Percentiles rank a stretch among this genome's conserved stretches.
Evolutionary conservation across 257 asterid genomes (phyloP).

Genomic region (Nicotiana knightiana): DNA sequence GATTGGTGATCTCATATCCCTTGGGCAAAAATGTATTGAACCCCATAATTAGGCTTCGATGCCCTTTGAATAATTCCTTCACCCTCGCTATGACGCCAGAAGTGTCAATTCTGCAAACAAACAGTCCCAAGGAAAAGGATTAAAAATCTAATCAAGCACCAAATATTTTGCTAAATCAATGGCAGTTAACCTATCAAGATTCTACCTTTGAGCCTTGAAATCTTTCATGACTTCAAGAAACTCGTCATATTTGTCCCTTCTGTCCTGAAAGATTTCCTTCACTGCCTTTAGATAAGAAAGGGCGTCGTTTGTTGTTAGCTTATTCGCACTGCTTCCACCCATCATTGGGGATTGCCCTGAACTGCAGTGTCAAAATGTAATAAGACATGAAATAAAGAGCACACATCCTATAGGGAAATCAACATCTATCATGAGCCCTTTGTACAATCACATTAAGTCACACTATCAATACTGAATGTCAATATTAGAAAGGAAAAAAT

Average conservation of each 20-base stretch:
- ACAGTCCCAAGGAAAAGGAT: conserved; percentile 15
- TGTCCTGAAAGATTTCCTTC: conserved; percentile 69
- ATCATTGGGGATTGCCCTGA: conserved; percentile 60
- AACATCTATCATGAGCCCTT: neutral
- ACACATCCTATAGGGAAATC: neutral
- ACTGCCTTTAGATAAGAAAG: conserved; percentile 70
- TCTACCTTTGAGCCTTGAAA: conserved; percentile 77
- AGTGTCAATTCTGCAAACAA: conserved; percentile 54
- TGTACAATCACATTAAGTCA: neutral
- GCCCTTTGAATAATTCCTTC: conserved; percentile 78
- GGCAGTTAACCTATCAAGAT: neutral
- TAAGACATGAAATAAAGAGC: conserved; percentile 6
- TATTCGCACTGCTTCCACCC: conserved; percentile 56
- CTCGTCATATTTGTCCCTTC: conserved; percentile 65
- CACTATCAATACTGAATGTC: neutral
- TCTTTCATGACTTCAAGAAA: conserved; percentile 95
- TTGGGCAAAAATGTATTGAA: conserved; percentile 89
- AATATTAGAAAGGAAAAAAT: neutral
- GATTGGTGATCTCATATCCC: conserved; percentile 72
- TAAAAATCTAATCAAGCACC: neutral
- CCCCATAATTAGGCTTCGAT: conserved; percentile 76
- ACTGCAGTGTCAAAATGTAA: conserved; percentile 36
- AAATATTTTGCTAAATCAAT: neutral
- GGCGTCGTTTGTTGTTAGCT: conserved; percentile 74
- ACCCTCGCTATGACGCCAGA: conserved; percentile 65